A percentile compares a stretch with the other conserved stretches of the same genome.
phyloP scores from a whole-genome alignment of 2,329 filamentous ascomycete species.

The Botryotinia calthae region DNA sequence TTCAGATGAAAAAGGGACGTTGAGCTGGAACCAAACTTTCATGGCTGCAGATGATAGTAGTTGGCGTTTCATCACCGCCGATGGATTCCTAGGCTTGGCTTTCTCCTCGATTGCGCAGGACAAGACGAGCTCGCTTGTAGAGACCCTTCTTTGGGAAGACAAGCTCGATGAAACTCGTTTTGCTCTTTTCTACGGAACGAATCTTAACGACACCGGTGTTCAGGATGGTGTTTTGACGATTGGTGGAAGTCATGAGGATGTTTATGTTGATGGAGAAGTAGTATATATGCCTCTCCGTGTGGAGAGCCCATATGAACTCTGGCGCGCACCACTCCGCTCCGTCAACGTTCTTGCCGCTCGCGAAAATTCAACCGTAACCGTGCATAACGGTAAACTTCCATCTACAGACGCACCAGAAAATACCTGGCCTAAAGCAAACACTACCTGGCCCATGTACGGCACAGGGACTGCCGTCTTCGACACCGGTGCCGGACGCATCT shows the following conservation, averaged over 20 bases:
- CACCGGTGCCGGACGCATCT: constrained; percentile 11
- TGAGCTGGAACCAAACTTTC: constrained; percentile 18
- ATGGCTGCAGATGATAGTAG: not conserved
- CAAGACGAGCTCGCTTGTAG: not conserved
- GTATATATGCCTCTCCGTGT: not conserved
- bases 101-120: constrained; percentile 12
- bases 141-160: constrained; percentile 13
- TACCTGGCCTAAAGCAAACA: not conserved
- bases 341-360: not conserved
- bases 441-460: not conserved
- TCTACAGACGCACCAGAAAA: not conserved
- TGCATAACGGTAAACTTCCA: not conserved
- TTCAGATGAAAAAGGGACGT: not conserved
- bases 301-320: not conserved
- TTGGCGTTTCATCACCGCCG: not conserved
- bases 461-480: constrained; percentile 1
- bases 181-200: constrained; percentile 13
- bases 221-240: constrained; percentile 6
- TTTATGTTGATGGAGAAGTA: constrained; percentile 15
- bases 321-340: constrained; percentile 2
- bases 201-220: not conserved
- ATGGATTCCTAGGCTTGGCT: constrained; percentile 7
- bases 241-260: constrained; percentile 10
- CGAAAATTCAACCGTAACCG: not conserved
- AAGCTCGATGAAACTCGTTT: constrained; percentile 3